Evolutionary conservation across 1,139 yeast species (phyloP).

Genomic region (Saccharomyces uvarum): DNA sequence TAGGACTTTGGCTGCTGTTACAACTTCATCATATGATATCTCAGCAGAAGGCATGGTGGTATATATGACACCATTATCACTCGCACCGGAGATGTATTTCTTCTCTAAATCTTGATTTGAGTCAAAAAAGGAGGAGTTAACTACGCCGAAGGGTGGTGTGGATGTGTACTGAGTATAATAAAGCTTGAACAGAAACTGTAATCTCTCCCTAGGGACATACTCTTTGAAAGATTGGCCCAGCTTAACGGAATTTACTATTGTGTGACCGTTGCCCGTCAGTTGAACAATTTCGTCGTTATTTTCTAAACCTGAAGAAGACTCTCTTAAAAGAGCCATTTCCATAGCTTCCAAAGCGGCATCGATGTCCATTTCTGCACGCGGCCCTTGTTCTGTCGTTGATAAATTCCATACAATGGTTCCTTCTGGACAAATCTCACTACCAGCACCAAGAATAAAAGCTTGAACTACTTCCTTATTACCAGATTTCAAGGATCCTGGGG

Average conservation of each 20-base stretch:
- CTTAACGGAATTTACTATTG: slow-evolving; percentile 71
- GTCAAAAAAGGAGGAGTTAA: slow-evolving; percentile 35
- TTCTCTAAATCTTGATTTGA: slow-evolving; percentile 17
- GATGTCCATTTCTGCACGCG: slow-evolving; percentile 66
- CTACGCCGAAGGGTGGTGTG: slow-evolving; percentile 44
- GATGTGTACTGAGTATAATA: slow-evolving; percentile 71
- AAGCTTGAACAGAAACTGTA: slow-evolving; percentile 71
- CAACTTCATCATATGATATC: slow-evolving; percentile 81
- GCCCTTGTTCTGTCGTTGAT: slow-evolving; percentile 66
- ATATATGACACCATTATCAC: slow-evolving; percentile 48
- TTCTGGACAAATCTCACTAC: slow-evolving; percentile 80
- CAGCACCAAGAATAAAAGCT: slow-evolving; percentile 81
- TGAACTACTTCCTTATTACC: slow-evolving; percentile 70
- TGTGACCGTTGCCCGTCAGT: slow-evolving; percentile 56
- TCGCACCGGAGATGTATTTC: slow-evolving; percentile 27
- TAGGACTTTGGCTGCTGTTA: slow-evolving; percentile 69
- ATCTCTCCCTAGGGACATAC: slow-evolving; percentile 72
- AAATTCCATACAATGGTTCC: slow-evolving; percentile 89
- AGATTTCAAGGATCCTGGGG: slow-evolving; percentile 72
- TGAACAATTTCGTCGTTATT: slow-evolving; percentile 49
- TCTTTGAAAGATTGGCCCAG: slow-evolving; percentile 77
- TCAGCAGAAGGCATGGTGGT: slow-evolving; percentile 73
- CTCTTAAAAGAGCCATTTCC: slow-evolving; percentile 74
- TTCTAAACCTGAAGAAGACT: slow-evolving; percentile 49
- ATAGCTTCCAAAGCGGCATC: slow-evolving; percentile 73